Evolutionary conservation across 257 asterid genomes (phyloP), one percentile per base, ranked within the genome.

Genomic region (Solanum medicagineum): DNA sequence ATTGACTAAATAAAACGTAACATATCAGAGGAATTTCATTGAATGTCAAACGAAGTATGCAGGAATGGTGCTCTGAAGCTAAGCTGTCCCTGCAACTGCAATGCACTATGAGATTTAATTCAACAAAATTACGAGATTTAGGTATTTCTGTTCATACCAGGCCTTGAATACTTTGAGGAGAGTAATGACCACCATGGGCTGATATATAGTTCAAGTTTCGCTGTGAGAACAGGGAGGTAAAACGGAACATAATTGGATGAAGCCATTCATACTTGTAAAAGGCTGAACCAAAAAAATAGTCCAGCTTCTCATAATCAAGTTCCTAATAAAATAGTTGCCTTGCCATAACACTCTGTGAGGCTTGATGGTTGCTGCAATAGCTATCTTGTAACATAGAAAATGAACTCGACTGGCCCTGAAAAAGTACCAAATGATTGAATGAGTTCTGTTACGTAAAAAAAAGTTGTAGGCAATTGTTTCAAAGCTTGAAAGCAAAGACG

Each of bases 81-180:
- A 84, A 81, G 71, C 15, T 85, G 89, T 26, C 88, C 91, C 90
- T 85, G 90, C 87, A 88, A 85, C 82, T 83, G 86, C 85, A 88
- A 84, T 66, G 70, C 36, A 75, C 57, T 84, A 80, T 10, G 81
- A 81, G 32, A 60, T 22, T 81, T 36, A 20, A 16, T 79, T 47
- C 29, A 10, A 79, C 59, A 75, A 45, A 66, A 69, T 40, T 79
- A 56, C 81, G 17, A 53, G 84, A 59, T 73, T 56, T 44, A 44
- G 80, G 80, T 20, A 19, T 42, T 42, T 44, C 3, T 44, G 20
- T 20, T 83, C 55, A 24, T 87, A 88, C 92, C 92, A 55, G 66
- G 47, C 87, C 86, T 45, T 83, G 90, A 81, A 83, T 86, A 81
- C 80, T 83, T 40, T 83, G 88, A 56, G 87, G 70, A 70, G 85